Evolutionary conservation across 306 rosid genomes (phyloP).

Genomic region (Morella rubra): DNA sequence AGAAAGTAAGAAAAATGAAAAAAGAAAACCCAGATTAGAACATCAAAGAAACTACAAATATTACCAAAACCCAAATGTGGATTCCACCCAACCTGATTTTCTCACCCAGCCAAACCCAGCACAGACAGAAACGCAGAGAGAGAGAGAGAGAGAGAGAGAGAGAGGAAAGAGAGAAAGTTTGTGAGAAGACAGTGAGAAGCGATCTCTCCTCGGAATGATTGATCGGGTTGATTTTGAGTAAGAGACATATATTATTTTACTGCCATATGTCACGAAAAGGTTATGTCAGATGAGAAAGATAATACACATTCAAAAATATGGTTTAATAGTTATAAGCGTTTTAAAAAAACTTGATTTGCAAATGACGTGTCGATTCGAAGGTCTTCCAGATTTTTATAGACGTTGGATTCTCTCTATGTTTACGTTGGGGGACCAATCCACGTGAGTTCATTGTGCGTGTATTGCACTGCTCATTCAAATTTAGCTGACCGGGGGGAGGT

Average conservation of each 20-base stretch:
- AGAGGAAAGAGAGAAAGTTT: constrained; percentile 10
- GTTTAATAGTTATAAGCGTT: background rate
- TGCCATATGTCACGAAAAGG: background rate
- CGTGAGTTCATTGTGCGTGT: constrained; percentile 18
- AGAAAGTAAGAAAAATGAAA: background rate
- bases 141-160: constrained; percentile 24
- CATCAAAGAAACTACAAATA: constrained; percentile 4
- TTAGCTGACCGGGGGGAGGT: background rate
- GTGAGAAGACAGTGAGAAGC: constrained; percentile 14
- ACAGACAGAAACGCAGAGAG: constrained; percentile 12
- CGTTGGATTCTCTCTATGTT: constrained; percentile 36
- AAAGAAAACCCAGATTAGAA: constrained; percentile 24
- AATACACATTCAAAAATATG: too few relatives aligned
- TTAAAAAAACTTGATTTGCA: constrained; percentile 24
- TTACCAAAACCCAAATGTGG: constrained; percentile 28
- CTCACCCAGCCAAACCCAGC: constrained; percentile 19
- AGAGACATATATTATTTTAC: background rate
- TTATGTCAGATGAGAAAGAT: background rate
- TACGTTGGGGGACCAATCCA: background rate
- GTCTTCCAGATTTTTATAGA: constrained; percentile 28
- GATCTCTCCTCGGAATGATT: constrained; percentile 56
- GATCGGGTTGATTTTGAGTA: constrained; percentile 47
- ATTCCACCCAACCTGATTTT: constrained; percentile 39
- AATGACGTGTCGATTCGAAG: constrained; percentile 30
- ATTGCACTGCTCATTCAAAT: background rate